These are phyloP conservation scores for Lactifluus echinatus DNA, from an alignment of 768 basidiomycete genomes.

Conservation along the genomic window DNA sequence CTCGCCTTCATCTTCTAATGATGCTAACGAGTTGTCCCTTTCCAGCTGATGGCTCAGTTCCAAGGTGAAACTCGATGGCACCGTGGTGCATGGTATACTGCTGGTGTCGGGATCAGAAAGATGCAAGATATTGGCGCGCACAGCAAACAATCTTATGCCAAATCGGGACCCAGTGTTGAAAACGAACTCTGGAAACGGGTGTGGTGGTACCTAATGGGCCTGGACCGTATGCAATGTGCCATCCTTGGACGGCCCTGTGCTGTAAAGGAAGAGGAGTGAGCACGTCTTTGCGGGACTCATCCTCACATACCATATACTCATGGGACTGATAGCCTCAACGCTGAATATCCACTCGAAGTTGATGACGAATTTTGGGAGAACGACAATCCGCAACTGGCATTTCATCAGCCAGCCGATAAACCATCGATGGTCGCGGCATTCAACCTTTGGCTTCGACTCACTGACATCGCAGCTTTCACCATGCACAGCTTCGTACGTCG, in stretches of 20 bases:
- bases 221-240: slow-evolving; percentile 49
- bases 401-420: slow-evolving; percentile 40
- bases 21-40: not conserved
- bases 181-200: slow-evolving; percentile 45
- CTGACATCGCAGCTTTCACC: slow-evolving; percentile 37
- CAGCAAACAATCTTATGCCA: slow-evolving; percentile 30
- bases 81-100: slow-evolving; percentile 39
- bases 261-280: slow-evolving; percentile 59
- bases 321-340: slow-evolving; percentile 32
- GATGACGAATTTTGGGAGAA: slow-evolving; percentile 52
- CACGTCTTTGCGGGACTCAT: slow-evolving; percentile 20
- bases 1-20: slow-evolving; percentile 13
- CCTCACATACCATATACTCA: not conserved
- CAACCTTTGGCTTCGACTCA: slow-evolving; percentile 36
- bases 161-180: slow-evolving; percentile 28
- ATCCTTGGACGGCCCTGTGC: slow-evolving; percentile 48
- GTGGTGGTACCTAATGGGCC: slow-evolving; percentile 48
- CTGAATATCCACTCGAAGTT: slow-evolving; percentile 42
- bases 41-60: slow-evolving; percentile 40
- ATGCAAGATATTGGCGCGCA: slow-evolving; percentile 49
- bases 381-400: slow-evolving; percentile 32
- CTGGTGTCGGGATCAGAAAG: slow-evolving; percentile 36
- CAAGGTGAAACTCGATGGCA: slow-evolving; percentile 39
- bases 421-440: slow-evolving; percentile 35
- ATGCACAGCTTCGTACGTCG: slow-evolving; percentile 37